These are phyloP conservation scores for Sporothrix pseudoabietina DNA, from an alignment of 2,329 filamentous ascomycete species.

Conservation along the genomic window DNA sequence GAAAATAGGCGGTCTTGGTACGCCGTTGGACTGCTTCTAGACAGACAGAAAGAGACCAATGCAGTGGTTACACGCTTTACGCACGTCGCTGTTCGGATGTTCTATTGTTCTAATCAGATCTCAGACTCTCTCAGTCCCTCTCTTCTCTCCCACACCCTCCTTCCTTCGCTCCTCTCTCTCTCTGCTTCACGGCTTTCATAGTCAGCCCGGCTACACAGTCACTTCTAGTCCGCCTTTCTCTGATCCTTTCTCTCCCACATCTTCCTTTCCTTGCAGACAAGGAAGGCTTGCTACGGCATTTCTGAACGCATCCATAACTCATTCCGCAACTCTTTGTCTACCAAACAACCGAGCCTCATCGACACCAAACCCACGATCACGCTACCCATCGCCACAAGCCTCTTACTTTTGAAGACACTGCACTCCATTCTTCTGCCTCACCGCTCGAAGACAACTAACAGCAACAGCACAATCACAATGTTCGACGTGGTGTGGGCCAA, in stretches of 20 bases:
- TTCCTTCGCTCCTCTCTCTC: not conserved
- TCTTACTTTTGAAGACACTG: not conserved
- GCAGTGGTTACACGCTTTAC: conserved; percentile 30
- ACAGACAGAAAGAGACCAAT: conserved; percentile 10
- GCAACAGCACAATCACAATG: conserved; percentile 44
- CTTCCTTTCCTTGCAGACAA: not conserved
- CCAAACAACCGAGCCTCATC: not conserved
- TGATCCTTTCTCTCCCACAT: not conserved
- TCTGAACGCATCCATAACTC: not conserved
- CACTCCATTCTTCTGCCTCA: not conserved
- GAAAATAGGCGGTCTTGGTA: conserved; percentile 26
- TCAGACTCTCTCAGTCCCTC: not conserved
- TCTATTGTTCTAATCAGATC: conserved; percentile 6
- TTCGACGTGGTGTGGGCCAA: conserved; percentile 64
- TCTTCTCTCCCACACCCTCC: not conserved
- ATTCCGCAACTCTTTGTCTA: not conserved
- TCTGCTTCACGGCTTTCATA: not conserved
- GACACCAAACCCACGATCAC: not conserved
- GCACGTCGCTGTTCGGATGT: conserved; percentile 26
- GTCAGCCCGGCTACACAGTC: not conserved
- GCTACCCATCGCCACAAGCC: not conserved
- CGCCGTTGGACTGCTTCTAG: conserved; percentile 28
- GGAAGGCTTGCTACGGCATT: not conserved
- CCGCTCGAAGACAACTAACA: not conserved
- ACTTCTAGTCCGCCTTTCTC: not conserved